Conservation (phyloP, 306 rosid species). For the Purshia tridentata region DNA sequence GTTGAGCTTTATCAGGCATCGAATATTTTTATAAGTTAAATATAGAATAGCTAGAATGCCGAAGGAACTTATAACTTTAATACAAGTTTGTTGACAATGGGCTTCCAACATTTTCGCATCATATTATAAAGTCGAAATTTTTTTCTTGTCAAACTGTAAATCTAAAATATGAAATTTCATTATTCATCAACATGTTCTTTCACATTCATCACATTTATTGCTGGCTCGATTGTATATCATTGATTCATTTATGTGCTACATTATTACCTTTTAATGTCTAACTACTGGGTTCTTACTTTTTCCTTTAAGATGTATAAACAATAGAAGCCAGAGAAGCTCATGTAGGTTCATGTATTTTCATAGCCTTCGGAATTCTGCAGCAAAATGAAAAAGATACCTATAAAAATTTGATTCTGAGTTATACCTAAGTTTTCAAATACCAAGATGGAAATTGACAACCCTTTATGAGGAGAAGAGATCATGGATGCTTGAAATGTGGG, state of each 20-base stretch:
- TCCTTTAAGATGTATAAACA: too few relatives aligned
- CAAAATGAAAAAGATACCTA: constrained; percentile 8
- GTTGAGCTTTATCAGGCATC: neutral
- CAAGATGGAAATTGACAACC: constrained; percentile 16
- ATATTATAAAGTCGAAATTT: too few relatives aligned
- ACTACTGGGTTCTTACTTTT: neutral
- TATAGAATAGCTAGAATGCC: too few relatives aligned
- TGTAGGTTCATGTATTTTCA: neutral
- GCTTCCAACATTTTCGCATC: too few relatives aligned
- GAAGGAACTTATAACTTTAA: neutral
- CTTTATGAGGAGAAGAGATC: constrained; percentile 21
- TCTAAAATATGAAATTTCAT: neutral
- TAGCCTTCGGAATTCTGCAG: neutral
- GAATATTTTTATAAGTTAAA: neutral
- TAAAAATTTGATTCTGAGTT: too few relatives aligned
- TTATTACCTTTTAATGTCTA: neutral
- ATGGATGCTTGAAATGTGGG: constrained; percentile 34
- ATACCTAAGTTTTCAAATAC: constrained; percentile 8
- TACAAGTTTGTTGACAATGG: neutral
- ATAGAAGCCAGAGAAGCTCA: neutral
- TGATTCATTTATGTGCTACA: neutral
- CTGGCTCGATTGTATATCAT: neutral
- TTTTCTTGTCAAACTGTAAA: too few relatives aligned
- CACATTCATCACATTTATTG: constrained; percentile 1
- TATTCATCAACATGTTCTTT: neutral